These are phyloP conservation scores for Vitis rotundifolia DNA, from an alignment of 164 flowering plant species.

Conservation along the genomic window DNA sequence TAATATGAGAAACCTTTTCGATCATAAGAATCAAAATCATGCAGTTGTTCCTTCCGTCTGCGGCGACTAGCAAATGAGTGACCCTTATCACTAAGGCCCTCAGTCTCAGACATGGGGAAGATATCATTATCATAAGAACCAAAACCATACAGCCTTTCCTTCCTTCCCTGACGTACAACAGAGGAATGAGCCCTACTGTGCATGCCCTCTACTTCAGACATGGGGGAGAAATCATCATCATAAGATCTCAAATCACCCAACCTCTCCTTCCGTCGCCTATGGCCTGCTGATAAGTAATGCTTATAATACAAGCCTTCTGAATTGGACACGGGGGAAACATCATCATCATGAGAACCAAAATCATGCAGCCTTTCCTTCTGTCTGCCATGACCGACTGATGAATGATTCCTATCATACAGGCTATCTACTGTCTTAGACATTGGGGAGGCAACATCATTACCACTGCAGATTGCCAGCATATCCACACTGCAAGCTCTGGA, in stretches of 20 bases:
- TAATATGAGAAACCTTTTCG: constrained; percentile 25
- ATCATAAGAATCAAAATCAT: constrained; percentile 5
- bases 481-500: constrained; percentile 17
- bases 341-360: constrained; percentile 2
- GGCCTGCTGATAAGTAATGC: too few relatives aligned
- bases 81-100: too few relatives aligned
- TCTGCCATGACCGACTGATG: constrained; percentile 13
- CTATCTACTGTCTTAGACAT: constrained; percentile 12
- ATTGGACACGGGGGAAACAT: too few relatives aligned
- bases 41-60: too few relatives aligned
- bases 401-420: constrained; percentile 12
- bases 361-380: constrained; percentile 15
- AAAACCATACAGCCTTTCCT: constrained; percentile 13
- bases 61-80: too few relatives aligned
- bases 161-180: constrained; percentile 14
- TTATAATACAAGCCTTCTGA: too few relatives aligned
- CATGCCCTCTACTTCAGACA: constrained; percentile 11
- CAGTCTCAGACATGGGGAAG: too few relatives aligned
- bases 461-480: constrained; percentile 9
- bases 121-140: not conserved
- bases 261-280: too few relatives aligned
- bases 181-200: constrained; percentile 11
- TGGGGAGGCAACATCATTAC: constrained; percentile 17
- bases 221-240: constrained; percentile 17
- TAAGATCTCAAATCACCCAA: not conserved